Base-by-base conservation (phyloP, 352 stramenopile species). In the Phytopythium kandeliae region DNA sequence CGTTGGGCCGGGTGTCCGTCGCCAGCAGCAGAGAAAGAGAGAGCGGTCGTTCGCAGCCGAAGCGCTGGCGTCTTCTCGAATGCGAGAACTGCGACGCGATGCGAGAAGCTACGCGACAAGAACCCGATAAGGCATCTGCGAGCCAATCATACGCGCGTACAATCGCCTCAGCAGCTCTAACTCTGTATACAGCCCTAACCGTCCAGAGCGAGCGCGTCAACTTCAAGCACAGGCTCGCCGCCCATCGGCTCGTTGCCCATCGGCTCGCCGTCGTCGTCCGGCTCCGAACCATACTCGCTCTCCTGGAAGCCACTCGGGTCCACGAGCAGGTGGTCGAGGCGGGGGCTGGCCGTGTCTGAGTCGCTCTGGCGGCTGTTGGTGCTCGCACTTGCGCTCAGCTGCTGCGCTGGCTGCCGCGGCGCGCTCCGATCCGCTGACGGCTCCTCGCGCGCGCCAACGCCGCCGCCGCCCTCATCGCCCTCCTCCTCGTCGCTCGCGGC, bases 291-390 rank as follows among this genome's bases (percentile, higher is more conserved):
- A 19, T 51, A 41, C 45, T 51, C 45, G 19, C 45, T 51, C 30
- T 41, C 45, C n/a, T 51, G 45, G 45, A 51, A 51, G 15, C 21
- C 13, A 30, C 45, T 51, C 11, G 45, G 45, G 30, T 51, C 45
- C 4, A 51, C 45, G 11, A 19, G 30, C 19, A 51, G 45, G 19
- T 41, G 45, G 12, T 46, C 40, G n/a, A 31, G 45, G 28, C 21
- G 28, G 3, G 25, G 0, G 26, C 25, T 37, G 25, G 28, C 17
- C 28, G 30, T 30, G 15, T 46, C 40, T 13, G 11, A 8, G 40
- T 19, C 40, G 24, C 40, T 46, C 6, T 15, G 3, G 4, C 26
- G 28, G 16, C 26, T 26, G 17, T 28, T 36, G 16, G 1, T 16
- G 30, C 25, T 30, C 16, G n/a, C 19, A 2, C 45, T 30, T 10